Evolutionary conservation across 2,329 filamentous ascomycete genomes (phyloP), one percentile per base, ranked within the genome.

Genomic region (Aspergillus cejpii): DNA sequence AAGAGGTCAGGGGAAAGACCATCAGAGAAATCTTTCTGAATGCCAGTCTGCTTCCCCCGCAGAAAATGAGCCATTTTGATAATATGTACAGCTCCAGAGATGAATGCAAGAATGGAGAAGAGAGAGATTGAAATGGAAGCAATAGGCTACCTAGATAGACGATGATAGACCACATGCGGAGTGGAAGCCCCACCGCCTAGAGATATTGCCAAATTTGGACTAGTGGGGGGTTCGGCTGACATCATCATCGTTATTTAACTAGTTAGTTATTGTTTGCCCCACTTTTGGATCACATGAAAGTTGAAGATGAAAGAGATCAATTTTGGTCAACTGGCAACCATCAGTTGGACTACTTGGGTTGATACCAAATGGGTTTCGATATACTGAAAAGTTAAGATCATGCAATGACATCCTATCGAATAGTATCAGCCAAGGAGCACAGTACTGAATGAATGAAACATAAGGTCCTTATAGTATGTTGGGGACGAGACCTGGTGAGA

Each of bases 41-140:
- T 85, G 60, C 92, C 92, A 45, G 88, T 81, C 76, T 97, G 92
- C 76, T 94, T 96, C 58, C 87, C 85, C 64, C 92, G 79, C 51
- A 98, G 73, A 64, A 97, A 91, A 58, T 85, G 81, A 44, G 90
- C 82, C 90, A 96, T 96, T 45, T 57, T 56, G 44, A 23, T 29
- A 29, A 34, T 33, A 26, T 39, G 6, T 31, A 37, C 24, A 27
- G 48, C 36, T 41, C 24, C 15, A n/a, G 23, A 23, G 26, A 41
- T 11, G 33, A 48, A 41, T 39, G 17, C 3, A 37, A 29, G 21
- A 43, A 36, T 31, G 38, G 38, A 39, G 24, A 33, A 28, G 44
- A 39, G 33, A 45, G 49, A 37, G 43, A 29, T 47, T 24, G 23
- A 43, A 20, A 41, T 17, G 44, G 31, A 28, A 45, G 47, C 44